phyloP scores from a whole-genome alignment of 768 basidiomycete species.

The Chalciporus sphaerocephalus region DNA sequence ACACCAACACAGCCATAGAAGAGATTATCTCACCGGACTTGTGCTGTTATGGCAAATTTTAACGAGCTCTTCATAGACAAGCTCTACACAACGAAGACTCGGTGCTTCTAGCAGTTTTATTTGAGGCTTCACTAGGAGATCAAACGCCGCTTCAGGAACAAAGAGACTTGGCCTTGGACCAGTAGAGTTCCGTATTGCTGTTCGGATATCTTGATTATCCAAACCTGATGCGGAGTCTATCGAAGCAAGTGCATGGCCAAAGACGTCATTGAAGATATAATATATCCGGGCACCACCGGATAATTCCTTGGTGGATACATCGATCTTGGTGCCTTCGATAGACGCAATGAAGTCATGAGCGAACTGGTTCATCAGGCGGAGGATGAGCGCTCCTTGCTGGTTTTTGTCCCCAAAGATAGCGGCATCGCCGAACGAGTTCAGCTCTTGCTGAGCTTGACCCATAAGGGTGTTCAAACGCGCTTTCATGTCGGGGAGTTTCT shows the following conservation, averaged over 20 bases:
- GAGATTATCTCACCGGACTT: constrained; percentile 55
- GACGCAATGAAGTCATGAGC: constrained; percentile 95
- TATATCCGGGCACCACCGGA: constrained; percentile 98
- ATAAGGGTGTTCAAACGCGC: constrained; percentile 95
- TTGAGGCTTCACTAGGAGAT: constrained; percentile 94
- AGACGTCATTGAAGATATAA: constrained; percentile 99
- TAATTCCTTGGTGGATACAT: constrained; percentile 96
- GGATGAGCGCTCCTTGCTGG: constrained; percentile 85
- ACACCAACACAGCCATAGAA: neutral
- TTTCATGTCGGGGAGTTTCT: constrained; percentile 99
- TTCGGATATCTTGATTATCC: constrained; percentile 92
- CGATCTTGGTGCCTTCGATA: constrained; percentile 94
- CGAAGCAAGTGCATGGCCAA: constrained; percentile 83
- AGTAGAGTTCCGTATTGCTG: constrained; percentile 97
- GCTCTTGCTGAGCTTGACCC: constrained; percentile 98
- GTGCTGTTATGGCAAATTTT: constrained; percentile 99
- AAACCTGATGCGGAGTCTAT: constrained; percentile 91
- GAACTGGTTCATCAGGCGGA: constrained; percentile 98
- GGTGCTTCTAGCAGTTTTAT: constrained; percentile 95
- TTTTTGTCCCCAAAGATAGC: constrained; percentile 90
- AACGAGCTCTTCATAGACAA: constrained; percentile 98
- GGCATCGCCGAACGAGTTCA: constrained; percentile 92
- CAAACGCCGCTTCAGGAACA: constrained; percentile 96
- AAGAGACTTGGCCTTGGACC: constrained; percentile 95
- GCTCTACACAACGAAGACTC: constrained; percentile 90